Percentiles rank a stretch among this genome's conserved stretches.
phyloP scores from a whole-genome alignment of 129 eudicot species.

The Artemisia tridentata region DNA sequence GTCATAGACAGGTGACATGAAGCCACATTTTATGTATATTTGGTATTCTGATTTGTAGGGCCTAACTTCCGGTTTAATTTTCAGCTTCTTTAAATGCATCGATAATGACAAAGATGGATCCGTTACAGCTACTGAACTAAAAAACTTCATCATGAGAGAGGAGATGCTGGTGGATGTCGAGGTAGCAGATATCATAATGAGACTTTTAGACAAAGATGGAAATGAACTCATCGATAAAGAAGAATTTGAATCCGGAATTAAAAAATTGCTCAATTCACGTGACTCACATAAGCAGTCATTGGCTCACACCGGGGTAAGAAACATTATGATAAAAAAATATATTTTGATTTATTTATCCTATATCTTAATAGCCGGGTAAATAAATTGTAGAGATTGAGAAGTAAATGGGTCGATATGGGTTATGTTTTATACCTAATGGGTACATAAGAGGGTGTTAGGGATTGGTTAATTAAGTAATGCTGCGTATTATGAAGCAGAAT shows the following conservation, averaged over 20 bases:
- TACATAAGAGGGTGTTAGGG: no score
- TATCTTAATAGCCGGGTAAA: not conserved
- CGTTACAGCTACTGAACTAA: conserved; percentile 44
- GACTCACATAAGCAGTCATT: conserved; percentile 12
- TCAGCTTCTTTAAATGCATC: conserved; percentile 48
- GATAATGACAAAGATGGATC: conserved; percentile 44
- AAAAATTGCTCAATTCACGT: conserved; percentile 41
- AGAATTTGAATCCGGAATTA: conserved; percentile 57
- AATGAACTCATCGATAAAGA: conserved; percentile 47
- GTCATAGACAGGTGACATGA: conserved; percentile 23
- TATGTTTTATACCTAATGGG: not conserved
- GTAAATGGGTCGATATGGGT: not conserved
- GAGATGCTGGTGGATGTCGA: conserved; percentile 44
- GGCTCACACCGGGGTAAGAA: conserved; percentile 39
- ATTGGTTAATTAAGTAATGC: no score
- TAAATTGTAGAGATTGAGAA: not conserved
- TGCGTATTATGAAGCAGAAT: no score
- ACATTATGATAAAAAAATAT: not conserved
- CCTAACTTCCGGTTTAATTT: not conserved
- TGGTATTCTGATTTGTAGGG: not conserved
- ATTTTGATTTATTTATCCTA: not conserved
- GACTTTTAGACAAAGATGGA: conserved; percentile 56
- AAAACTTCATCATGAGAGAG: conserved; percentile 43
- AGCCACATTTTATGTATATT: not conserved
- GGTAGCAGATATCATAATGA: conserved; percentile 47